These are phyloP conservation scores for Decorospora gaudefroyi DNA, from an alignment of 2,329 filamentous ascomycete genomes.

Conservation along the genomic window DNA sequence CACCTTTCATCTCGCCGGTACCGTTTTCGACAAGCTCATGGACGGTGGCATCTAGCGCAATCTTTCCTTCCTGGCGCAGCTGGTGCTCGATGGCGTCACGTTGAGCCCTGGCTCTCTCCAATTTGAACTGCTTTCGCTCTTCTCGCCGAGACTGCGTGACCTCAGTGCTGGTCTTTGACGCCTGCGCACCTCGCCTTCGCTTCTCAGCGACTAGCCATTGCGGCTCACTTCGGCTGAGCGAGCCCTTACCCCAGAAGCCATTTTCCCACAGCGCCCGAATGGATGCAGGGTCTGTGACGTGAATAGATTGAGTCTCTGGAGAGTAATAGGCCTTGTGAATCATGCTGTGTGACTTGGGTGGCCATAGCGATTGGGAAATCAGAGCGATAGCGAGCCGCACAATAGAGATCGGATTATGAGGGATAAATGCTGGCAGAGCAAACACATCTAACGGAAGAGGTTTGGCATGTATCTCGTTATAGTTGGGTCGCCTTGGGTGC, in stretches of 20 bases:
- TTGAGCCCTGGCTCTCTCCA: slow-evolving; percentile 87
- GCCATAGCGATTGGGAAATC: slow-evolving; percentile 70
- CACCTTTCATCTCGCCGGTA: slow-evolving; percentile 28
- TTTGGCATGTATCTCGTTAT: slow-evolving; percentile 76
- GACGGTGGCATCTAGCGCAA: slow-evolving; percentile 30
- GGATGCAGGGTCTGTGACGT: slow-evolving; percentile 75
- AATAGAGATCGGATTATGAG: slow-evolving; percentile 87
- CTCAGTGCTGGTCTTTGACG: slow-evolving; percentile 77
- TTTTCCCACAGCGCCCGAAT: slow-evolving; percentile 90
- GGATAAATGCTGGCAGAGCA: slow-evolving; percentile 84
- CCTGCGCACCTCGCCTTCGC: slow-evolving; percentile 67
- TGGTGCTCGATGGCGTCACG: slow-evolving; percentile 80
- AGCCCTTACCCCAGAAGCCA: slow-evolving; percentile 96
- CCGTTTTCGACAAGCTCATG: slow-evolving; percentile 40
- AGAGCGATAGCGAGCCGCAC: slow-evolving; percentile 79
- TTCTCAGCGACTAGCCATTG: slow-evolving; percentile 88
- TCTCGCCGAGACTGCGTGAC: slow-evolving; percentile 75
- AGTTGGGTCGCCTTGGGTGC: slow-evolving; percentile 57
- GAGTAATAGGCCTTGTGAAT: slow-evolving; percentile 79
- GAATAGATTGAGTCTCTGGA: slow-evolving; percentile 77
- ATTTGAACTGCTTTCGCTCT: slow-evolving; percentile 82
- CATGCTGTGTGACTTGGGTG: slow-evolving; percentile 66
- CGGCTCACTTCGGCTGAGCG: slow-evolving; percentile 88
- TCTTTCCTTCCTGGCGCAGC: slow-evolving; percentile 58
- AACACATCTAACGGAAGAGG: slow-evolving; percentile 80